phyloP scores from a whole-genome alignment of 768 basidiomycete species.

The Gymnopilus junonius region DNA sequence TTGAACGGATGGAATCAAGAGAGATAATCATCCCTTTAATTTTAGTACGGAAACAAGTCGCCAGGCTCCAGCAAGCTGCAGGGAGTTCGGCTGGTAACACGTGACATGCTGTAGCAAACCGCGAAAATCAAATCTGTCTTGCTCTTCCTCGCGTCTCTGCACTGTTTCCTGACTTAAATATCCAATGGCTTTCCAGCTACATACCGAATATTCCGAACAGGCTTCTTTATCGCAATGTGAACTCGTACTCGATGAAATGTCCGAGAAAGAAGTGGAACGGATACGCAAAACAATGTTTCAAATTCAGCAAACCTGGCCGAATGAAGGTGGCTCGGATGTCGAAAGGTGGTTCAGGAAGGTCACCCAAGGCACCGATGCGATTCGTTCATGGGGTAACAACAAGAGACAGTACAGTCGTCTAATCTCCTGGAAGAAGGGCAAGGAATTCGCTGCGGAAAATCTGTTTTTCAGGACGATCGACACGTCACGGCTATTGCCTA shows the following conservation, averaged over 20 bases:
- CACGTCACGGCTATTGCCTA: constrained; percentile 25
- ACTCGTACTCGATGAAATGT: constrained; percentile 2
- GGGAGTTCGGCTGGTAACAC: too few species aligned
- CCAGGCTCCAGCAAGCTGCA: too few species aligned
- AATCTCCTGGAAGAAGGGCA: constrained; percentile 26
- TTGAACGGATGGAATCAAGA: too few species aligned
- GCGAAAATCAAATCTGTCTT: too few species aligned
- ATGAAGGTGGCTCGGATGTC: background rate
- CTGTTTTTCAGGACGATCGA: constrained; percentile 28
- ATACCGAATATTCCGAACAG: background rate
- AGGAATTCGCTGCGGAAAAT: constrained; percentile 17
- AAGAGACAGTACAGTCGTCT: constrained; percentile 11
- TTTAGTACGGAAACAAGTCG: too few species aligned
- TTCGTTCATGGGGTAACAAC: constrained; percentile 1
- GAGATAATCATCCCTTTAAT: too few species aligned
- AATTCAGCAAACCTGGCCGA: background rate
- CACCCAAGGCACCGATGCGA: constrained; percentile 9
- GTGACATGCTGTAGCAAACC: too few species aligned
- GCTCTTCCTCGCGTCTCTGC: background rate
- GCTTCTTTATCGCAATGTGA: background rate
- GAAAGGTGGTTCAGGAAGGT: constrained; percentile 19
- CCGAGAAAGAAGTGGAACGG: background rate
- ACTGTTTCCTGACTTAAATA: background rate
- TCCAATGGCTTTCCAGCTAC: background rate
- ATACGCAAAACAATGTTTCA: constrained; percentile 2